A percentile compares a stretch with the other conserved stretches of the same genome.
These are phyloP conservation scores for Fraxinus velutina DNA, from an alignment of 305 asterid genomes.

Conservation along the genomic window DNA sequence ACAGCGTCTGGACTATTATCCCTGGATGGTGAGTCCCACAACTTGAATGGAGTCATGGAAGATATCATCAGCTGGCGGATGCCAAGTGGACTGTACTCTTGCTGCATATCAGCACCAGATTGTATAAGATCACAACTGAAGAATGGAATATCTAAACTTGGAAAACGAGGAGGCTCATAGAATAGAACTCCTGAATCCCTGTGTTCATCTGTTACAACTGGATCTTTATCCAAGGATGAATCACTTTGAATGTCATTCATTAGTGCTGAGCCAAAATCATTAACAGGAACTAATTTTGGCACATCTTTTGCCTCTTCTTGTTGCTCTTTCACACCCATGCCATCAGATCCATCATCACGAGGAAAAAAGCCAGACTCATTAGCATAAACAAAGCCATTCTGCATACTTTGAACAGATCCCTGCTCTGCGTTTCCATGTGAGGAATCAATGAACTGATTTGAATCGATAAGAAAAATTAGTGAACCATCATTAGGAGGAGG, in stretches of 20 bases:
- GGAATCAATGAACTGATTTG: conserved; percentile 43
- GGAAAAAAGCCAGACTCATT: conserved; percentile 40
- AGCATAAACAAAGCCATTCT: conserved; percentile 40
- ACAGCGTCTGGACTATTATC: conserved; percentile 81
- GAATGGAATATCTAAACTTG: conserved; percentile 90
- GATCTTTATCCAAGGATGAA: conserved; percentile 33
- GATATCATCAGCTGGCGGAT: conserved; percentile 91
- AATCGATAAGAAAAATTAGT: conserved; percentile 32
- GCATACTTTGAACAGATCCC: conserved; percentile 32
- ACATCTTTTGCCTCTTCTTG: conserved; percentile 38
- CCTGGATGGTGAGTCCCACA: conserved; percentile 93
- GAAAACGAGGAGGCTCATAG: conserved; percentile 99
- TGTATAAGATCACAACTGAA: conserved; percentile 86
- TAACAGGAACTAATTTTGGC: conserved; percentile 50
- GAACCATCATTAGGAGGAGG: conserved; percentile 40
- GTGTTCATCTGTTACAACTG: conserved; percentile 33
- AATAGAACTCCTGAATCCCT: conserved; percentile 62
- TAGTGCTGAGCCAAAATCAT: conserved; percentile 47
- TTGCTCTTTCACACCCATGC: not conserved
- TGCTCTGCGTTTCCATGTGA: conserved; percentile 35
- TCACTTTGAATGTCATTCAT: conserved; percentile 36
- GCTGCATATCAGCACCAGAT: conserved; percentile 74
- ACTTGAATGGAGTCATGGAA: conserved; percentile 72
- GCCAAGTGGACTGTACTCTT: conserved; percentile 95
- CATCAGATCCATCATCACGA: conserved; percentile 36